phyloP scores from a whole-genome alignment of 352 stramenopile genomes.

The Phytopythium mirpurense region DNA sequence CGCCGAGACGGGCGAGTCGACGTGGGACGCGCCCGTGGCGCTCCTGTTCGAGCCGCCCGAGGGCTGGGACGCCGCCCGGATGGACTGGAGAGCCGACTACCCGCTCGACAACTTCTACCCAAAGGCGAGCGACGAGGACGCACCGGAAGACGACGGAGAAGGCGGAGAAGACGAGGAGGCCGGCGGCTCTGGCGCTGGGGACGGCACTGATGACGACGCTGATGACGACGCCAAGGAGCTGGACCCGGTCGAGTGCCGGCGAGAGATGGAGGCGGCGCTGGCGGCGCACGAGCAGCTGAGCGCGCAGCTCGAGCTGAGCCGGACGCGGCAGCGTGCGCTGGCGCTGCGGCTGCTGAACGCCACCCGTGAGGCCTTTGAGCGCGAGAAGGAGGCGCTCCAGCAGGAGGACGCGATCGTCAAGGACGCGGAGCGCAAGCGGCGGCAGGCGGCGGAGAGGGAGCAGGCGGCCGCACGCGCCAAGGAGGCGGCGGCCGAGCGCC shows the following conservation, averaged over 20 bases:
- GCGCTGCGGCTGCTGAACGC: conserved; percentile 61
- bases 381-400: conserved; percentile 41
- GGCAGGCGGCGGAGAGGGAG: conserved; percentile 37
- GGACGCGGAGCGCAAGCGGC: conserved; percentile 34
- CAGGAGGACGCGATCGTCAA: conserved; percentile 46
- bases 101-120: conserved; percentile 45
- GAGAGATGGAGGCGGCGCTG: conserved; percentile 34
- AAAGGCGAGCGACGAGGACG: background rate
- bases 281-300: conserved; percentile 24
- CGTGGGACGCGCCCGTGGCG: conserved; percentile 44
- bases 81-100: conserved; percentile 56
- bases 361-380: conserved; percentile 48
- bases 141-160: conserved; percentile 1
- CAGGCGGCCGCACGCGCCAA: conserved; percentile 43
- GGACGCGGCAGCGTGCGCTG: conserved; percentile 35
- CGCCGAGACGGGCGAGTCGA: conserved; percentile 48
- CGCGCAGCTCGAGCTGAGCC: conserved; percentile 25
- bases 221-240: conserved; percentile 15
- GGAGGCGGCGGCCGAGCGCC: conserved; percentile 18
- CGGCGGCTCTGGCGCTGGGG: background rate
- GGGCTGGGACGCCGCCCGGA: conserved; percentile 43
- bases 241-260: conserved; percentile 41
- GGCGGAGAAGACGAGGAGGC: background rate
- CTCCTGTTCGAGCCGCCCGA: conserved; percentile 56
- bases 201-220: conserved; percentile 11